Conservation (phyloP, 2,329 filamentous ascomycete species). For the Geoglossum cookeanum region DNA sequence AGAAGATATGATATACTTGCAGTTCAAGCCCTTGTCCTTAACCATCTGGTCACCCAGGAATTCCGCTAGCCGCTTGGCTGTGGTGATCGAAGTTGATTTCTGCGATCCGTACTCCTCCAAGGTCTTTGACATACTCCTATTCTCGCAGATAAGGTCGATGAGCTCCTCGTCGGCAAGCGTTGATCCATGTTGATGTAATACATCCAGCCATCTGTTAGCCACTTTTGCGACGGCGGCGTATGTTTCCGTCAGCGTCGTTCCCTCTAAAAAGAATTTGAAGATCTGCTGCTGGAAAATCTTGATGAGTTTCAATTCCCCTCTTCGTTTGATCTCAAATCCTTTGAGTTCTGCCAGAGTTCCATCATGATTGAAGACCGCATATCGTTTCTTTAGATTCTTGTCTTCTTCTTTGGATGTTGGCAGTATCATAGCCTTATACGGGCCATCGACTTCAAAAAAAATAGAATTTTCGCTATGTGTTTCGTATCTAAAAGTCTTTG, state of each 20-base stretch:
- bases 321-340: constrained; percentile 90
- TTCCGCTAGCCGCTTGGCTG: constrained; percentile 80
- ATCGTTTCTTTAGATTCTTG: constrained; percentile 98
- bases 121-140: constrained; percentile 94
- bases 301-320: constrained; percentile 96
- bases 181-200: constrained; percentile 69
- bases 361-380: constrained; percentile 97
- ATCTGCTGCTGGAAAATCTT: constrained; percentile 99
- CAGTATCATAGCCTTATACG: constrained; percentile 92
- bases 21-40: constrained; percentile 97
- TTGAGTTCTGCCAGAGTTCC: constrained; percentile 90
- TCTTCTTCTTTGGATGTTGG: constrained; percentile 97
- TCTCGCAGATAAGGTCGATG: constrained; percentile 99
- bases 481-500: constrained; percentile 69
- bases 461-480: constrained; percentile 98
- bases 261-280: constrained; percentile 97
- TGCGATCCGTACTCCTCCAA: constrained; percentile 88
- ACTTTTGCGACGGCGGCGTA: constrained; percentile 86
- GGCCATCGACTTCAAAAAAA: constrained; percentile 97
- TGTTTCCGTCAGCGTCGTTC: constrained; percentile 67
- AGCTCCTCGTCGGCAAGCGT: constrained; percentile 92
- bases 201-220: constrained; percentile 91
- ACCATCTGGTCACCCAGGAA: constrained; percentile 98
- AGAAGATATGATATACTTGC: constrained; percentile 96
- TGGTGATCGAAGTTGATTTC: constrained; percentile 98